phyloP scores from a whole-genome alignment of 345 rosid genomes.

The Populus deltoides region DNA sequence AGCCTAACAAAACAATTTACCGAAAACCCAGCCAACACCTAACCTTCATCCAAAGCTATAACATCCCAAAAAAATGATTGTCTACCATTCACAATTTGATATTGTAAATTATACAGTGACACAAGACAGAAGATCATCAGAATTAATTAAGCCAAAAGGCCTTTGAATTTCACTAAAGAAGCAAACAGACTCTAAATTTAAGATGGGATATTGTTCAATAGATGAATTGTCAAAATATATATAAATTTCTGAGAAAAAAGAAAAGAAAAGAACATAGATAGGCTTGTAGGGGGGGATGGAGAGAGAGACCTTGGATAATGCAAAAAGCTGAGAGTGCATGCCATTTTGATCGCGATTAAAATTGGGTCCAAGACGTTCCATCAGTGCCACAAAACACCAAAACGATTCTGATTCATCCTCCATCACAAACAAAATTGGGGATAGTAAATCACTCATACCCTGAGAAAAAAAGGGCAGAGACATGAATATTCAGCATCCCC shows the following conservation, averaged over 20 bases:
- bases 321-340: conserved; percentile 97
- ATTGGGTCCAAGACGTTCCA: conserved; percentile 99
- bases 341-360: conserved; percentile 97
- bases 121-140: neutral
- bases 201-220: neutral
- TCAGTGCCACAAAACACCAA: conserved; percentile 93
- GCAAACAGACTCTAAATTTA: neutral
- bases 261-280: neutral
- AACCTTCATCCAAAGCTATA: neutral
- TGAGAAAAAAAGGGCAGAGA: conserved; percentile 24
- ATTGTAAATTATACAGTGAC: neutral
- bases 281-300: neutral
- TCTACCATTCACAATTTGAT: neutral
- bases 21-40: neutral
- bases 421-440: conserved; percentile 88
- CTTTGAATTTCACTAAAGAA: neutral
- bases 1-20: neutral
- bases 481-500: neutral
- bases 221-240: neutral
- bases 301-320: conserved; percentile 74
- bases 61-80: neutral
- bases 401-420: conserved; percentile 86
- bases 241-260: neutral
- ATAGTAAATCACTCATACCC: conserved; percentile 97
- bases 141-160: neutral